Evolutionary conservation across 768 basidiomycete species (phyloP).

Genomic region (Tulasnella calospora): DNA sequence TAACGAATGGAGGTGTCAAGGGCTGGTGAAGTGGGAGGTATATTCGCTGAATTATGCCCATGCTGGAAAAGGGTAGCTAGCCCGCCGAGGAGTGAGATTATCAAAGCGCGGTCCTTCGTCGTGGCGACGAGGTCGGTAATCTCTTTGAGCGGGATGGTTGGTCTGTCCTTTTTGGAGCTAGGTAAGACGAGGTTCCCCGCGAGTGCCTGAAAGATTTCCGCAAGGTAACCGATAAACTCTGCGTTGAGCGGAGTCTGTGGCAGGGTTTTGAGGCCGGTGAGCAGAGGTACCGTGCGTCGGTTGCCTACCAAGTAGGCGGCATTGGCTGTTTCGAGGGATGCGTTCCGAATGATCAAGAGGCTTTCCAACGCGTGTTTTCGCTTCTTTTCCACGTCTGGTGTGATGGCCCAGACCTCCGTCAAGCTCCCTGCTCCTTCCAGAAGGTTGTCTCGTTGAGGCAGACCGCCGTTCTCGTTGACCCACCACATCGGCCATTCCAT

Average conservation of each 20-base stretch:
- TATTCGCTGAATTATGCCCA: constrained; percentile 51
- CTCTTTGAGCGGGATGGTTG: constrained; percentile 50
- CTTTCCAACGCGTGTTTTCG: constrained; percentile 79
- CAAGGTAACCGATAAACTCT: constrained; percentile 65
- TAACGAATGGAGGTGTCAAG: constrained; percentile 62
- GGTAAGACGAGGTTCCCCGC: constrained; percentile 44
- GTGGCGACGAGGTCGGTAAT: constrained; percentile 52
- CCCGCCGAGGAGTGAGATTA: constrained; percentile 58
- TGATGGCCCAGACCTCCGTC: constrained; percentile 47
- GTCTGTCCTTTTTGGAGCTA: constrained; percentile 36
- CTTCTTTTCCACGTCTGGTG: constrained; percentile 47
- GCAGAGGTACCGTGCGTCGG: constrained; percentile 58
- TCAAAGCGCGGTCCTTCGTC: constrained; percentile 69
- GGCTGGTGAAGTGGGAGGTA: constrained; percentile 54
- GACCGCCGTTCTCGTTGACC: constrained; percentile 53
- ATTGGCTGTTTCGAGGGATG: constrained; percentile 62
- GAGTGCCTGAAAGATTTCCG: constrained; percentile 67
- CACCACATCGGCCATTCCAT: constrained; percentile 90
- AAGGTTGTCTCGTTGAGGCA: constrained; percentile 2
- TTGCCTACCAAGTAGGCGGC: constrained; percentile 55
- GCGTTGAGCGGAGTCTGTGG: constrained; percentile 52
- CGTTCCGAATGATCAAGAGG: constrained; percentile 80
- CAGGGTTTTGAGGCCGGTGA: constrained; percentile 64
- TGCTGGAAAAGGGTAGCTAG: constrained; percentile 55
- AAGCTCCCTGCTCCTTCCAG: not conserved